Evolutionary conservation across 352 stramenopile species (phyloP).

Genomic region (Globisporangium parvum): DNA sequence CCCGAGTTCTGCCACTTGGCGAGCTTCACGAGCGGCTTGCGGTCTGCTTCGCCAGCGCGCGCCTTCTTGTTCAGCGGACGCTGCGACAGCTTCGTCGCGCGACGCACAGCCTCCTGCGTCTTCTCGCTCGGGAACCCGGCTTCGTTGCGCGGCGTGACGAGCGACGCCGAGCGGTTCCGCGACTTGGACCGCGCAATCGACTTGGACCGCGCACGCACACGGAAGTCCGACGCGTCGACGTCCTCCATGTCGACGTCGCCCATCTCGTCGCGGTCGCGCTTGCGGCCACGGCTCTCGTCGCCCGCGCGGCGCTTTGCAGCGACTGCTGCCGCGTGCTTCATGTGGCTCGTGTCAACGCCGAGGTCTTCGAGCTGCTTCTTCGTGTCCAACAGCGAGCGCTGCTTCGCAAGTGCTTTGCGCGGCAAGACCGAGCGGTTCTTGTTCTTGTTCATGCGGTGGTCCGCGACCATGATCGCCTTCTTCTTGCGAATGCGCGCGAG

Average conservation of each 20-base stretch:
- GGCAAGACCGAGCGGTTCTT: constrained; percentile 91
- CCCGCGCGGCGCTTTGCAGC: constrained; percentile 58
- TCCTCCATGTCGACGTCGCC: constrained; percentile 88
- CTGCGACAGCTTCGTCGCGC: constrained; percentile 52
- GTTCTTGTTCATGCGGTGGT: constrained; percentile 93
- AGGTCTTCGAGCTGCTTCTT: constrained; percentile 90
- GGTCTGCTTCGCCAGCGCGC: constrained; percentile 74
- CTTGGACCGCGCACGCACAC: constrained; percentile 69
- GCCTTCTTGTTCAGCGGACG: constrained; percentile 79
- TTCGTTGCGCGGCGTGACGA: constrained; percentile 69
- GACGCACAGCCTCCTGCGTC: constrained; percentile 32
- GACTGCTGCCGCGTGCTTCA: constrained; percentile 83
- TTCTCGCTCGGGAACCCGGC: constrained; percentile 57
- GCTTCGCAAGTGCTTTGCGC: constrained; percentile 80
- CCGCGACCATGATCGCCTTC: constrained; percentile 77
- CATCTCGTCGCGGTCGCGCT: constrained; percentile 77
- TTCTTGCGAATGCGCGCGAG: constrained; percentile 77
- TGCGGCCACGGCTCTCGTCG: constrained; percentile 80
- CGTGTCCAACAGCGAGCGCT: constrained; percentile 65
- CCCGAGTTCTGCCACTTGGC: constrained; percentile 87
- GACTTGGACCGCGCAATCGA: constrained; percentile 69
- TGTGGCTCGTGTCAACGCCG: constrained; percentile 87
- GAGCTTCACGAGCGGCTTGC: constrained; percentile 74
- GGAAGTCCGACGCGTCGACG: constrained; percentile 63
- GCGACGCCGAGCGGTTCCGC: constrained; percentile 74